phyloP scores from a whole-genome alignment of 148 eudicot genomes.

The Selenicereus undatus region DNA sequence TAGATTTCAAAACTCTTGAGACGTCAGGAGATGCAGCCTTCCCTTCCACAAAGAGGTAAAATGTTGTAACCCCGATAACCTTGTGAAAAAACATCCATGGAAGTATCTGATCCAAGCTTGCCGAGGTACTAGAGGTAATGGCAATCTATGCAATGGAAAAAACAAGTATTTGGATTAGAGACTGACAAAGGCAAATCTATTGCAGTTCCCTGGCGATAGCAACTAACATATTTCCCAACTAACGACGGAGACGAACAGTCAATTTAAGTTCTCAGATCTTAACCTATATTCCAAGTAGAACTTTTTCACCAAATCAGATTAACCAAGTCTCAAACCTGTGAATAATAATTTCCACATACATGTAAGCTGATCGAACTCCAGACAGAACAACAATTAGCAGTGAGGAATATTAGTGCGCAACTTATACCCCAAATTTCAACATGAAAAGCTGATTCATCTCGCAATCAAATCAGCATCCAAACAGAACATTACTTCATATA shows the following conservation, averaged over 20 bases:
- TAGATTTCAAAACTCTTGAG: slow-evolving; percentile 76
- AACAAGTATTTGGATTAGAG: neutral
- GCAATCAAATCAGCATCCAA: neutral
- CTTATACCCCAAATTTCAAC: slow-evolving; percentile 6
- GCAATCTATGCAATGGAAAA: slow-evolving; percentile 46
- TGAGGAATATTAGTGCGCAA: neutral
- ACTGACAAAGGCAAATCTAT: neutral
- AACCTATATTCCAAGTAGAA: neutral
- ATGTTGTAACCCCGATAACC: slow-evolving; percentile 76
- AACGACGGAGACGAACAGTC: neutral
- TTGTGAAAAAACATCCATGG: slow-evolving; percentile 93
- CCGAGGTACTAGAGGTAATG: slow-evolving; percentile 74
- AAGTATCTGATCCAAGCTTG: slow-evolving; percentile 71
- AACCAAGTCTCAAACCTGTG: neutral
- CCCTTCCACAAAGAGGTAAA: slow-evolving; percentile 90
- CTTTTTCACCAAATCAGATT: neutral
- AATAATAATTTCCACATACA: neutral
- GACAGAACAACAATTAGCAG: neutral
- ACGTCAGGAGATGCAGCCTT: slow-evolving; percentile 82
- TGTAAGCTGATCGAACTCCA: neutral
- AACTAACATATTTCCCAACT: neutral
- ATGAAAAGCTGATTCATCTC: neutral
- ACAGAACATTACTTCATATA: neutral
- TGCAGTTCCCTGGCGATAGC: neutral
- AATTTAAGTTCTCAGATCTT: slow-evolving; percentile 1